These are phyloP conservation scores for Usnea hakonensis DNA, from an alignment of 495 filamentous ascomycete genomes.

Conservation along the genomic window DNA sequence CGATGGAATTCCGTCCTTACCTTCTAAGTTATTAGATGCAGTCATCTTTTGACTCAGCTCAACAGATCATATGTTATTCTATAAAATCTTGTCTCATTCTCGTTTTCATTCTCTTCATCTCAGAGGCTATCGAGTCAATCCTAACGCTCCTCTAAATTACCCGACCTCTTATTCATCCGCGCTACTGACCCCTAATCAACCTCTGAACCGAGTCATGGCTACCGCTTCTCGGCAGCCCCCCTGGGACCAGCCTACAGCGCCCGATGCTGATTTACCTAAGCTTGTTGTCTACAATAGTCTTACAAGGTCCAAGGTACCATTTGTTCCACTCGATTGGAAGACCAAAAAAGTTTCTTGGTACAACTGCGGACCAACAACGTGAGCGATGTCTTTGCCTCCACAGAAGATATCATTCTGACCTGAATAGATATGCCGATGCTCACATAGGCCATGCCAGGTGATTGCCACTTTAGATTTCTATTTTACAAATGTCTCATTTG, in stretches of 20 bases:
- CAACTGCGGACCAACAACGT: constrained; percentile 86
- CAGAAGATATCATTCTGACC: not conserved
- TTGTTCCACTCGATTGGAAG: constrained; percentile 61
- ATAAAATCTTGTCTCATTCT: not conserved
- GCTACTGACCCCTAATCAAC: not conserved
- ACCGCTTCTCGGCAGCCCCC: constrained; percentile 41
- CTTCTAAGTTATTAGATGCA: not conserved
- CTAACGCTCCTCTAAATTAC: too few species aligned
- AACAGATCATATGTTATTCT: not conserved
- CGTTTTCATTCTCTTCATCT: not conserved
- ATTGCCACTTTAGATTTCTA: not conserved
- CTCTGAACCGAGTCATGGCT: constrained; percentile 14
- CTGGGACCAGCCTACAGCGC: constrained; percentile 39
- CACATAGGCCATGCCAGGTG: constrained; percentile 78
- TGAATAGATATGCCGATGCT: constrained; percentile 47
- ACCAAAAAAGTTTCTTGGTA: constrained; percentile 77
- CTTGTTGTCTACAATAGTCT: constrained; percentile 68
- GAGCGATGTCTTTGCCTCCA: constrained; percentile 28
- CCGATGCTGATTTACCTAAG: constrained; percentile 32
- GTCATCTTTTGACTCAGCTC: constrained; percentile 4
- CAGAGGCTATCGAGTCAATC: not conserved
- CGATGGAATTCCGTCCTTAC: not conserved
- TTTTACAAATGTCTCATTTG: not conserved
- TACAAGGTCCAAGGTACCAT: constrained; percentile 61
- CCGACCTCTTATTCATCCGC: too few species aligned